phyloP scores from a whole-genome alignment of 2,329 filamentous ascomycete species.

The Talaromyces marneffei region DNA sequence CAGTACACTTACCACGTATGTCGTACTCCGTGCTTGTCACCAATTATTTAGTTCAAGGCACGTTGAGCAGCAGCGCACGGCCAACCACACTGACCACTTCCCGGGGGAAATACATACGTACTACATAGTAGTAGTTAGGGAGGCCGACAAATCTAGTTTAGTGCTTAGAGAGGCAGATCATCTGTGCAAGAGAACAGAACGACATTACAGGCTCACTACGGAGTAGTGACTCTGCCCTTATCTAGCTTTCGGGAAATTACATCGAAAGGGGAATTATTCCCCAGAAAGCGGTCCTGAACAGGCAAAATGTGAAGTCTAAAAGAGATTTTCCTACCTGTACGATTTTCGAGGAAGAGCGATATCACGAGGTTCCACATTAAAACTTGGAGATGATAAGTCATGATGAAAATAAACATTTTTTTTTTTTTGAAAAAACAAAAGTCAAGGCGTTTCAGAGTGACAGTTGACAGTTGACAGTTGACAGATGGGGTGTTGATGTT shows the following conservation, averaged over 20 bases:
- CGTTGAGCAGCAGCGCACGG: background rate
- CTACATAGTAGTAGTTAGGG: too few relatives aligned
- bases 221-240: background rate
- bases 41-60: background rate
- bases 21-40: background rate
- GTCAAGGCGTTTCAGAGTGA: background rate
- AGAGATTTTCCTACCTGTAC: background rate
- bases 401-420: background rate
- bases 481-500: background rate
- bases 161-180: background rate
- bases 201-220: background rate
- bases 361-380: background rate
- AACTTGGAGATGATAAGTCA: background rate
- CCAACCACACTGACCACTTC: background rate
- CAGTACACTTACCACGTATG: background rate
- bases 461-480: background rate
- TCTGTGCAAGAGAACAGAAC: background rate
- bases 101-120: slow-evolving; percentile 4
- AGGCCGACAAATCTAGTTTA: background rate
- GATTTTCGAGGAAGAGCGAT: background rate
- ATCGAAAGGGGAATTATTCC: slow-evolving; percentile 3
- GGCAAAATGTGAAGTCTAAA: background rate
- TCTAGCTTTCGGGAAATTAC: background rate
- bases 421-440: too few relatives aligned
- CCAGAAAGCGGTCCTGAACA: background rate